phyloP scores from a whole-genome alignment of 306 rosid species.

The cucumber (Cucumis sativus) region Cucumber_9930_V3 NC_026658.2:19603001-19603500 shows the following conservation, averaged over 20 bases:
- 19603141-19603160: background rate
- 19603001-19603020: background rate
- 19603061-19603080: background rate
- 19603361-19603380: background rate
- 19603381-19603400: background rate
- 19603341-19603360: background rate
- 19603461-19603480: background rate
- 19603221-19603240: background rate
- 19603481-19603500: background rate
- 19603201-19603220: background rate
- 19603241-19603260: background rate
- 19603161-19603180: background rate
- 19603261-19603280: background rate
- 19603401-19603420: background rate
- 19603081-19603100: background rate
- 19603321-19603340: background rate
- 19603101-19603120: background rate
- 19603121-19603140: background rate
- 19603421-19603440: background rate
- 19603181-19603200: background rate
- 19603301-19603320: background rate
- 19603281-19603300: background rate
- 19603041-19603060: background rate
- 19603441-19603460: background rate
- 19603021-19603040: background rate